Conservation (phyloP, 176 grass and related monocot genomes). For the Chrysopogon serrulatus region DNA sequence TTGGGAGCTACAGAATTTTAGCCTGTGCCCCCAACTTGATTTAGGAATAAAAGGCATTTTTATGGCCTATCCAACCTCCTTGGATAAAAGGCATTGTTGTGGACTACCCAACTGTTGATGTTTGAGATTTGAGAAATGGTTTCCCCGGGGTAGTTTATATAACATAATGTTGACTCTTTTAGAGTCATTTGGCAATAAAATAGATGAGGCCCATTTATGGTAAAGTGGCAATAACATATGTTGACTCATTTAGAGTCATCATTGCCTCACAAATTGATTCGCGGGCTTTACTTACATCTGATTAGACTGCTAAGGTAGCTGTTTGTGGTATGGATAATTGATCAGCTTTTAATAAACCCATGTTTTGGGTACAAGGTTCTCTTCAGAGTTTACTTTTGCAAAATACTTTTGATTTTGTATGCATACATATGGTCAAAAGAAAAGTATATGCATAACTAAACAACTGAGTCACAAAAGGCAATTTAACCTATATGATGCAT, state of each 20-base stretch:
- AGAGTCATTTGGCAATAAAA: neutral
- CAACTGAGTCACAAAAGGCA: no score
- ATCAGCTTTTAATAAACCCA: neutral
- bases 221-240: no score
- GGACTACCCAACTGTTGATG: neutral
- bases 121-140: neutral
- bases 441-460: no score
- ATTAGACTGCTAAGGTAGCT: neutral
- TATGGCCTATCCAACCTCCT: neutral
- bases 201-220: neutral
- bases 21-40: neutral
- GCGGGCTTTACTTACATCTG: neutral
- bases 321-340: neutral
- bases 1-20: neutral
- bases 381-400: no score
- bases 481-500: no score
- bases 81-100: neutral
- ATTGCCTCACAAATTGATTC: neutral
- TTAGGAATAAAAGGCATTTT: neutral
- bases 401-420: no score
- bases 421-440: no score
- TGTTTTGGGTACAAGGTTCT: no score
- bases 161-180: neutral
- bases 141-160: neutral
- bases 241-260: no score